phyloP scores from a whole-genome alignment of 1,284 basidiomycete genomes.

The Austroboletus niveus region DNA sequence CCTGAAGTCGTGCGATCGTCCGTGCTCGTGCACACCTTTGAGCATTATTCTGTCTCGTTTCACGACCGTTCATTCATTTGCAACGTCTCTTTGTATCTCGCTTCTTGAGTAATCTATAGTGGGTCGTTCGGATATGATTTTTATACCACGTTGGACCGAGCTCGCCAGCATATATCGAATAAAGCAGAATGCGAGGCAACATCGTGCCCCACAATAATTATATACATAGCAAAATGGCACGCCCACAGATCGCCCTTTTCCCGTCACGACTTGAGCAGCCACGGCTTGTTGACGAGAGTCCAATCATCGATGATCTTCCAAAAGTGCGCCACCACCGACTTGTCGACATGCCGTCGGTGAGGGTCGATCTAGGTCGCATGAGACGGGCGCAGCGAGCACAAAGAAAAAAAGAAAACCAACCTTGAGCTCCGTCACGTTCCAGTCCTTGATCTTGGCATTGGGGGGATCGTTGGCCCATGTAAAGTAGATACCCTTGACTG shows the following conservation, averaged over 20 bases:
- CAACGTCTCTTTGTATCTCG: not conserved
- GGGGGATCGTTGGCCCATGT: conserved; percentile 90
- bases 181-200: not conserved
- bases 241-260: not conserved
- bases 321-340: conserved; percentile 91
- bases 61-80: not conserved
- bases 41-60: not conserved
- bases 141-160: too few relatives aligned
- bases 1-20: not conserved
- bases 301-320: conserved; percentile 90
- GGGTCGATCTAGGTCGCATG: conserved; percentile 74
- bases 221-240: not conserved
- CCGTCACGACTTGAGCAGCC: conserved; percentile 48
- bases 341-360: conserved; percentile 91
- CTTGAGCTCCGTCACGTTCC: conserved; percentile 95
- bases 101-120: conserved; percentile 13
- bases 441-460: conserved; percentile 87
- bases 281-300: conserved; percentile 79
- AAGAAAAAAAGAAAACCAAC: conserved; percentile 43
- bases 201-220: not conserved
- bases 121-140: not conserved
- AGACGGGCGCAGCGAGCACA: not conserved
- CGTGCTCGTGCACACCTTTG: not conserved
- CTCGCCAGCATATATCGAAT: not conserved
- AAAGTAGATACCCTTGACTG: conserved; percentile 92